Conservation (phyloP, 2,329 filamentous ascomycete genomes). For the Epichloe aotearoae region DNA sequence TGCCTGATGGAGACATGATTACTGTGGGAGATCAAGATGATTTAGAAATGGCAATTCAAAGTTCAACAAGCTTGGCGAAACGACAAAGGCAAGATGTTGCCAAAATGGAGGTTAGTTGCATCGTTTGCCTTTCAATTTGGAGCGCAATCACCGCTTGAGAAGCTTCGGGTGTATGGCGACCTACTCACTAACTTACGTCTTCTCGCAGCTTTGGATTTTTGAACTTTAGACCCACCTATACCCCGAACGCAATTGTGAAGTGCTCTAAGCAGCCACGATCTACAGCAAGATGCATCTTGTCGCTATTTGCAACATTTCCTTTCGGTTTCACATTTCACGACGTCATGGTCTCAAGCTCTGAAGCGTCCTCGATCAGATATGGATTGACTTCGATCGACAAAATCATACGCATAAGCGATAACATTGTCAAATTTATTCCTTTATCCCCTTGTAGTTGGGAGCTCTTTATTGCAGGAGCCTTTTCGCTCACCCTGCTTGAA, state of each 20-base stretch:
- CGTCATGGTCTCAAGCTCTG: slow-evolving; percentile 5
- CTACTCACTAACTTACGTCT: slow-evolving; percentile 13
- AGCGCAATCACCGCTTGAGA: neutral
- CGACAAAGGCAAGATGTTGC: slow-evolving; percentile 70
- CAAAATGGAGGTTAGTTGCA: slow-evolving; percentile 74
- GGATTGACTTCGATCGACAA: neutral
- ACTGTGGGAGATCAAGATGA: slow-evolving; percentile 96
- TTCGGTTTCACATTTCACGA: slow-evolving; percentile 7
- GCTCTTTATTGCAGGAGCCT: neutral
- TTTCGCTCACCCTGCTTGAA: neutral
- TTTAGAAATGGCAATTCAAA: slow-evolving; percentile 71
- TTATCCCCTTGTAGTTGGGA: neutral
- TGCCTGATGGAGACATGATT: slow-evolving; percentile 74
- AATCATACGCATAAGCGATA: neutral
- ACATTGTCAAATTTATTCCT: neutral
- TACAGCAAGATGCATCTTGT: neutral
- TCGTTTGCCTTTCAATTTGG: neutral
- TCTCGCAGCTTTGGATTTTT: slow-evolving; percentile 34
- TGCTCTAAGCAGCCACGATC: neutral
- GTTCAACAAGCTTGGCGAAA: slow-evolving; percentile 52
- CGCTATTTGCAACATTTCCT: neutral
- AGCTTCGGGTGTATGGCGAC: neutral
- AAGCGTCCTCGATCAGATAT: neutral
- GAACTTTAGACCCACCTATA: slow-evolving; percentile 19
- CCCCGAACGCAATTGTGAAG: slow-evolving; percentile 10